phyloP scores from a whole-genome alignment of 2,329 filamentous ascomycete species.

The Bipolaris cookei region DNA sequence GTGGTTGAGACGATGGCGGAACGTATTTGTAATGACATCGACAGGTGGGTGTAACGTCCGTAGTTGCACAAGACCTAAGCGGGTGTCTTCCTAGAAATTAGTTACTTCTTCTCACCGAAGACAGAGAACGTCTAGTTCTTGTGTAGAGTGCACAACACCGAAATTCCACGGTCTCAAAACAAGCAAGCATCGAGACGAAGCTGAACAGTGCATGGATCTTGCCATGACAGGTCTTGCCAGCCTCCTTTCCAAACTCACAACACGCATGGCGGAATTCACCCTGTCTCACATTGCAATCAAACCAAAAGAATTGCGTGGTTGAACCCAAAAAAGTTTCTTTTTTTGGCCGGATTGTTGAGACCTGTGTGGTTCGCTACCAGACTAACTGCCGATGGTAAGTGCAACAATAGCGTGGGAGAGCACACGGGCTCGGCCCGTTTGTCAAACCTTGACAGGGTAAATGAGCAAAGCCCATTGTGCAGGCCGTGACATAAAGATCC shows the following conservation, averaged over 20 bases:
- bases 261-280: background rate
- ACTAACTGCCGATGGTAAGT: background rate
- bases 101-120: too few relatives aligned
- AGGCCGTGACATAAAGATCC: background rate
- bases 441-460: background rate
- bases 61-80: too few relatives aligned
- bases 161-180: too few relatives aligned
- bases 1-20: too few relatives aligned
- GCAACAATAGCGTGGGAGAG: background rate
- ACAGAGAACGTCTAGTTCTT: too few relatives aligned
- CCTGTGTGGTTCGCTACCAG: background rate
- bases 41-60: too few relatives aligned
- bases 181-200: too few relatives aligned
- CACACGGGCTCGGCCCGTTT: conserved; percentile 6
- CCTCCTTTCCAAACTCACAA: background rate
- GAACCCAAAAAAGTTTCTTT: background rate
- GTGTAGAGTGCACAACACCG: too few relatives aligned
- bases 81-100: too few relatives aligned
- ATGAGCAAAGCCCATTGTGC: background rate
- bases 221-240: background rate
- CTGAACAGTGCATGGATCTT: too few relatives aligned
- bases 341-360: background rate
- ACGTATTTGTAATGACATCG: too few relatives aligned
- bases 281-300: background rate
- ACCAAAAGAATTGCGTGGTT: background rate